Conservation (phyloP, 768 basidiomycete species). For the Mycena maculata region DNA sequence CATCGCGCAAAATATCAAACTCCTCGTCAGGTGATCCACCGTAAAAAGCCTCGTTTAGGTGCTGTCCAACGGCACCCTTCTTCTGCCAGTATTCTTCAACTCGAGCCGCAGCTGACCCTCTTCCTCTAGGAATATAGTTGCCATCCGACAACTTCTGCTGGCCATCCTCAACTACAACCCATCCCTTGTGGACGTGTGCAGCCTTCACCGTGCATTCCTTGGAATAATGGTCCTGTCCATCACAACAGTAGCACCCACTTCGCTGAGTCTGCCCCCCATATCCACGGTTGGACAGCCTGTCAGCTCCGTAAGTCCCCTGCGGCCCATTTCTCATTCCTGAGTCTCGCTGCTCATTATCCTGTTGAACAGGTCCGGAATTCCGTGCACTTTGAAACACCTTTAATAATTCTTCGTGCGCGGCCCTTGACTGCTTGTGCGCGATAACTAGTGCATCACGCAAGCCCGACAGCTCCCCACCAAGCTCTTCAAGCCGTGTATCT, state of each 20-base stretch:
- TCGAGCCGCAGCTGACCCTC: background rate
- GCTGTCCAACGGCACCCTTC: slow-evolving; percentile 20
- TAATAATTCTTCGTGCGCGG: slow-evolving; percentile 19
- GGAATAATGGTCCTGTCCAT: slow-evolving; percentile 4
- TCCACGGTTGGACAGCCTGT: background rate
- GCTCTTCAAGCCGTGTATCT: slow-evolving; percentile 12
- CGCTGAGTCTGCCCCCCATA: background rate
- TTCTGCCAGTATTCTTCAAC: slow-evolving; percentile 27
- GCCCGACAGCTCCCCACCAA: slow-evolving; percentile 10
- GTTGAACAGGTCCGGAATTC: background rate
- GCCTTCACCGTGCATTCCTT: slow-evolving; percentile 8
- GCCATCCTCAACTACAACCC: slow-evolving; percentile 10
- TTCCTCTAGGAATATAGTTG: slow-evolving; percentile 14
- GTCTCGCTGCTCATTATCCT: slow-evolving; percentile 14
- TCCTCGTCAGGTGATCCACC: slow-evolving; percentile 12
- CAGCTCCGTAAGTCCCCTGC: background rate
- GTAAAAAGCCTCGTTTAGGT: slow-evolving; percentile 3
- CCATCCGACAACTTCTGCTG: slow-evolving; percentile 10
- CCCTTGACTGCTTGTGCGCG: slow-evolving; percentile 7
- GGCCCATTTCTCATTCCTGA: background rate
- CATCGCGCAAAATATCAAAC: slow-evolving; percentile 15
- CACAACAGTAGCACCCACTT: slow-evolving; percentile 16
- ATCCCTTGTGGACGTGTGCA: slow-evolving; percentile 7
- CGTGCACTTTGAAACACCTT: slow-evolving; percentile 4
- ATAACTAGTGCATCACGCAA: slow-evolving; percentile 6